Base-by-base conservation (phyloP, 495 filamentous ascomycete genomes). In the Hypoxylon subgilvum region DNA sequence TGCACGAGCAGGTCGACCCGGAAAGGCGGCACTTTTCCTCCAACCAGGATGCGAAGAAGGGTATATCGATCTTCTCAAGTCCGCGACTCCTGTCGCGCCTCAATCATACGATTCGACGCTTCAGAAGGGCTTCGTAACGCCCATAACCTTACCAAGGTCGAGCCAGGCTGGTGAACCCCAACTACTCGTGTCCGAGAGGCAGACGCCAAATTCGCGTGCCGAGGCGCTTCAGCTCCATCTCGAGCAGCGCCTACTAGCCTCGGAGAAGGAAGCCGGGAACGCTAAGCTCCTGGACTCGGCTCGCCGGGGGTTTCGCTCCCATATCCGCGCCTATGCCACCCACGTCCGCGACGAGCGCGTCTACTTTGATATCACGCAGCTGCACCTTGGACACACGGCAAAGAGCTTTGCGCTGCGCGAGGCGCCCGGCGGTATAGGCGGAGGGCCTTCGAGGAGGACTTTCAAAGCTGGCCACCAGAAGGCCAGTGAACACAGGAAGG, bases 251-350 rank as follows among this genome's bases (percentile, higher is more conserved):
- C 69, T 80, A 7, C 71, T 80, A 16, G 65, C 72, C 3, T 58
- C 47, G 13, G 61, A 63, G 13, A 73, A 72, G 25, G 18, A 18
- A 12, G 30, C 13, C 16, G 30, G 63, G 34, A 42, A 28, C n/a
- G 9, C 61, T 25, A 74, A 72, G 31, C 61, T 78, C 28, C 80
- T 92, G 1, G 88, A 89, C 52, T 77, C 90, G 71, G 92, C 86
- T 0, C 79, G 88, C 6, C 84, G 87, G 39, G 94, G 87, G 0
- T 98, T 88, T 76, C 89, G 93, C 59, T 94, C 90, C 12, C 92
- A 97, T 67, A 86, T 97, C 42, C 80, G 95, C 12, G 94, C 95
- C 0, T 98, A 98, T 66, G 90, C 95, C 2, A 98, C 94, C 1
- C 94, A 97, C 72, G 86, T 95, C 6, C 81, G 86, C 7, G 82